Evolutionary conservation across 140 eudicot genomes (phyloP).

Genomic region (Flaveria floridana): DNA sequence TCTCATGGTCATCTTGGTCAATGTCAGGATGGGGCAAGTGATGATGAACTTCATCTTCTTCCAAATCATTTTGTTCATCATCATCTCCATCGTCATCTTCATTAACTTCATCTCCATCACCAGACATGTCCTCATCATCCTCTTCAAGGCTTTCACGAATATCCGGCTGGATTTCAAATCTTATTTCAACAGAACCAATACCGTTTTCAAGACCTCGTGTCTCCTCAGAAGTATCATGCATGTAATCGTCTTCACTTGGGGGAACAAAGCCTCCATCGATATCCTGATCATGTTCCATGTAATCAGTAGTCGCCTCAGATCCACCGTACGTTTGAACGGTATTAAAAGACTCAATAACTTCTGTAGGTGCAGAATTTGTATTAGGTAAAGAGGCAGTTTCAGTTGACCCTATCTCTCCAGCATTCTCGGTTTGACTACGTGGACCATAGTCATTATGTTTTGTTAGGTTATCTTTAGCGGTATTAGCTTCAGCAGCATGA

Average conservation of each 20-base stretch:
- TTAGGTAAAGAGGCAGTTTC: constrained; percentile 57
- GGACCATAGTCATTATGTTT: constrained; percentile 54
- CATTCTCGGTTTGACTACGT: constrained; percentile 45
- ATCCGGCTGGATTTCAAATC: constrained; percentile 82
- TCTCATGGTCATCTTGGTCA: constrained; percentile 87
- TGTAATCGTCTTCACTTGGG: constrained; percentile 80
- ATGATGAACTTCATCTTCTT: constrained; percentile 75
- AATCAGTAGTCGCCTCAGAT: constrained; percentile 81
- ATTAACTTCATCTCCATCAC: constrained; percentile 79
- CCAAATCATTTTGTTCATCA: constrained; percentile 74
- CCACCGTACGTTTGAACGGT: constrained; percentile 66
- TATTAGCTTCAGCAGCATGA: constrained; percentile 66
- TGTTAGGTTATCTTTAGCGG: constrained; percentile 51
- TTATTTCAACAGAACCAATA: constrained; percentile 66
- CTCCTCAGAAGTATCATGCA: constrained; percentile 84
- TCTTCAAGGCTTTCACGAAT: constrained; percentile 69
- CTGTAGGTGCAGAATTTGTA: constrained; percentile 48
- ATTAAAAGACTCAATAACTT: constrained; percentile 49
- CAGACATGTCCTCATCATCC: constrained; percentile 90
- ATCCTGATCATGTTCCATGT: constrained; percentile 99
- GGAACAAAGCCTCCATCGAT: constrained; percentile 76
- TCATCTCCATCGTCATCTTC: constrained; percentile 77
- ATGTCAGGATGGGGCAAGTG: constrained; percentile 82
- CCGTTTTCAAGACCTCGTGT: constrained; percentile 68
- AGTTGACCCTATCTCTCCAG: constrained; percentile 39